Evolutionary conservation across 2,329 filamentous ascomycete species (phyloP), one percentile per base, ranked within the genome.

Genomic region (Trichoderma atroviride): DNA sequence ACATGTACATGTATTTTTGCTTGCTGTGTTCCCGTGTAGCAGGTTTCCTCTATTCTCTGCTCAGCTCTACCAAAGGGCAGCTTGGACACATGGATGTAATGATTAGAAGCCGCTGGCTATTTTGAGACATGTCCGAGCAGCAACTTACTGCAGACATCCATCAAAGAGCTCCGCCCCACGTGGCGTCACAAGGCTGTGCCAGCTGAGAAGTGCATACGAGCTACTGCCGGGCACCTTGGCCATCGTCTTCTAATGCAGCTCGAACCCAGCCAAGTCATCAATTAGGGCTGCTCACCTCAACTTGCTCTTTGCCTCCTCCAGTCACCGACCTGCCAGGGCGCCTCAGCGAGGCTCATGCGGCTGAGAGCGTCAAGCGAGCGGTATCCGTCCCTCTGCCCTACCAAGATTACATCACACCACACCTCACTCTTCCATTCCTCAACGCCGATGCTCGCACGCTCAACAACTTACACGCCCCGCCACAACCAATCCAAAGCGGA

Each of bases 181-280:
- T 65, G 62, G 62, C 62, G 62, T 31, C 62, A 55, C 62, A 56
- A 65, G 62, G 62, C 62, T 65, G 62, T 43, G 62, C 52, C 62
- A 56, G 62, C 52, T 65, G 62, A 65, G 50, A 43, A 22, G 29
- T 35, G 59, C 40, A 62, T 62, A 52, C 35, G 43, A 62, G 50
- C 57, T 60, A 31, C 57, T 50, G 29, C 52, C 22, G 52, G 52
- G 24, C 37, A 29, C 31, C 40, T 24, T n/a, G 14, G 19, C 40
- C 40, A 43, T 43, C 33, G 59, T 10, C 40, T 22, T 62, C 43
- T 43, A 52, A 9, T 47, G 43, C 43, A 47, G 11, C 31, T 11
- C 10, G 10, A 4, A 35, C 33, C 33, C 10, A 50, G 43, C 47
- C 47, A 24, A 50, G 47, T 50, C 47, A 50, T 50, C 47, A 50